These are phyloP conservation scores for Chrysosporium queenslandicum DNA, from an alignment of 2,329 filamentous ascomycete genomes.

Conservation along the genomic window DNA sequence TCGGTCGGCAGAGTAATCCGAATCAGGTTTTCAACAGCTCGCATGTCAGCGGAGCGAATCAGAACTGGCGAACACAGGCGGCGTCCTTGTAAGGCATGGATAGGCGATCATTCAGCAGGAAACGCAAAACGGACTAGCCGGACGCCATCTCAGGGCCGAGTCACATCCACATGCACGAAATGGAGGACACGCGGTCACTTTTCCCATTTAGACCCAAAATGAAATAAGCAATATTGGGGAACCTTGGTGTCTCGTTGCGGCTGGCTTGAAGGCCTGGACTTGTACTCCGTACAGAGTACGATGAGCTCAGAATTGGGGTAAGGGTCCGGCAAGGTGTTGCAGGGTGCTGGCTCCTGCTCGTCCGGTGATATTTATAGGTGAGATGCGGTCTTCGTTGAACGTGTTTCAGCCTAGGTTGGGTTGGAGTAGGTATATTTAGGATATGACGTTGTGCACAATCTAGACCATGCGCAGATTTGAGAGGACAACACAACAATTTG, in stretches of 20 bases:
- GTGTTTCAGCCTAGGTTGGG: background rate
- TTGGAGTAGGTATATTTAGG: background rate
- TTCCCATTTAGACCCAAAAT: background rate
- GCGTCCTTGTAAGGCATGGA: background rate
- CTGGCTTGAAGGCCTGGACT: no score
- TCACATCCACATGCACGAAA: background rate
- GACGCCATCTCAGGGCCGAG: background rate
- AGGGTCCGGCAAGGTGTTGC: no score
- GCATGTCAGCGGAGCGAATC: background rate
- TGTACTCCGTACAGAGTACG: no score
- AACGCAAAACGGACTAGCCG: background rate
- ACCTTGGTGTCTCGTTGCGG: background rate
- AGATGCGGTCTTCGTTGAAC: no score
- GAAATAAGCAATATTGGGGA: background rate
- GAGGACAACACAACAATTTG: no score
- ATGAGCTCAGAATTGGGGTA: no score
- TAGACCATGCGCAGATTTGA: background rate
- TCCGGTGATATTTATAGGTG: no score
- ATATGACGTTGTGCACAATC: background rate
- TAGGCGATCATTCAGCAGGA: background rate
- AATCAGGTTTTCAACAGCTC: background rate
- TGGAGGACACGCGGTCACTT: background rate
- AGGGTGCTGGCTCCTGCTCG: no score
- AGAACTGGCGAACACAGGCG: background rate
- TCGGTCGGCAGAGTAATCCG: slow-evolving; percentile 1